These are phyloP conservation scores for Bacterosira constricta DNA, from an alignment of 108 stramenopile genomes.

Conservation along the genomic window DNA sequence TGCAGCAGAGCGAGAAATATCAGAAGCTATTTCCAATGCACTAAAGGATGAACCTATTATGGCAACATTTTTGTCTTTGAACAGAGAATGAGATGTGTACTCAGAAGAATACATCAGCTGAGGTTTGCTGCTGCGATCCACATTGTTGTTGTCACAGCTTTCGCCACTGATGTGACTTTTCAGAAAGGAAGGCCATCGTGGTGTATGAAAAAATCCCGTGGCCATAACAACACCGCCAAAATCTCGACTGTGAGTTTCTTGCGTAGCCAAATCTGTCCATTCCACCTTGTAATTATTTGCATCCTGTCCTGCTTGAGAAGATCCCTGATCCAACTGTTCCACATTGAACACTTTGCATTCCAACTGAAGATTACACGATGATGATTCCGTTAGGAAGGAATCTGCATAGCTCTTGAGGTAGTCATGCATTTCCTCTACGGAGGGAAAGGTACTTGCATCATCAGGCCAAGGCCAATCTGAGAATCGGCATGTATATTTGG, in stretches of 20 bases:
- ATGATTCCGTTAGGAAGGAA: conserved; percentile 36
- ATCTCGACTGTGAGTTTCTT: conserved; percentile 35
- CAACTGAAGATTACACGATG: conserved; percentile 40
- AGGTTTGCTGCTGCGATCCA: conserved; percentile 5
- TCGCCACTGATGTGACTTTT: conserved; percentile 5
- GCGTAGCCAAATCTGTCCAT: conserved; percentile 53
- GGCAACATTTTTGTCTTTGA: conserved; percentile 54
- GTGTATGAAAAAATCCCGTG: conserved; percentile 69
- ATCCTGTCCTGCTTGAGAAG: not conserved
- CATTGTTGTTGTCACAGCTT: not conserved
- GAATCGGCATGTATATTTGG: conserved; percentile 70
- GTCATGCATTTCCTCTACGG: conserved; percentile 56
- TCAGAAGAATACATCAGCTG: conserved; percentile 60
- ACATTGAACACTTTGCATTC: conserved; percentile 62
- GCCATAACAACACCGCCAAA: conserved; percentile 74
- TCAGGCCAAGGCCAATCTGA: conserved; percentile 74
- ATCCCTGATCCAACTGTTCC: conserved; percentile 11
- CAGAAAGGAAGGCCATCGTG: conserved; percentile 49
- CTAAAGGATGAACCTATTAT: conserved; percentile 68
- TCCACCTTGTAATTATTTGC: conserved; percentile 55
- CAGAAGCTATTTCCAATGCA: conserved; percentile 70
- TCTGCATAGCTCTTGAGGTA: conserved; percentile 61
- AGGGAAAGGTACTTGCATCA: conserved; percentile 59
- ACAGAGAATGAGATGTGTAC: conserved; percentile 32
- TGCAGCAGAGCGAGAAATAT: conserved; percentile 53